Evolutionary conservation across 306 rosid genomes (phyloP).

Genomic region (apple (Malus domestica)): DNA sequence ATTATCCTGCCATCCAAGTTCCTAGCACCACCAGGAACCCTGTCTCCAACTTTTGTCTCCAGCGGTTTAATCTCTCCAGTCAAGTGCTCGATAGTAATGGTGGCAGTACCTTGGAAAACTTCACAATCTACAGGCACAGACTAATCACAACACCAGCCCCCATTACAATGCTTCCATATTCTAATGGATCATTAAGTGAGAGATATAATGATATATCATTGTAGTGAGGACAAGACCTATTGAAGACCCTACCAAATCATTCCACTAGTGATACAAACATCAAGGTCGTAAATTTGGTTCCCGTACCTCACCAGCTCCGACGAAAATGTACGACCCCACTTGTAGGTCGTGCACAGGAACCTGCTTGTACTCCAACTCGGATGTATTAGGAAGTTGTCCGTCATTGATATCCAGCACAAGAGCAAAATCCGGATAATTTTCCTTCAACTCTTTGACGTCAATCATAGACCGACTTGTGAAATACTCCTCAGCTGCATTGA

Average conservation of each 20-base stretch:
- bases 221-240: background rate
- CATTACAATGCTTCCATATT: constrained; percentile 44
- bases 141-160: constrained; percentile 78
- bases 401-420: constrained; percentile 72
- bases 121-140: constrained; percentile 99
- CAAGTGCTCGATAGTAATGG: constrained; percentile 91
- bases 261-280: background rate
- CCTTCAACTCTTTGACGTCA: constrained; percentile 88
- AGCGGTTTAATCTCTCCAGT: constrained; percentile 94
- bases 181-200: constrained; percentile 17
- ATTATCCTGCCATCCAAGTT: constrained; percentile 93
- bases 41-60: constrained; percentile 78
- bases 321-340: constrained; percentile 77
- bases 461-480: constrained; percentile 87
- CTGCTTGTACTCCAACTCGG: constrained; percentile 73
- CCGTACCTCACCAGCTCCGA: constrained; percentile 93
- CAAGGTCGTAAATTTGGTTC: constrained; percentile 7
- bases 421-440: constrained; percentile 85
- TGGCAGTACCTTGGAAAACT: constrained; percentile 86
- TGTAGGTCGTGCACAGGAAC: constrained; percentile 76
- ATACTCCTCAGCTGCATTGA: constrained; percentile 80
- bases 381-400: constrained; percentile 67
- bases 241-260: background rate
- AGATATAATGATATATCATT: constrained; percentile 2
- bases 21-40: constrained; percentile 98